These are phyloP conservation scores for Dactylonectria estremocensis DNA, from an alignment of 2,329 filamentous ascomycete genomes.

Conservation along the genomic window DNA sequence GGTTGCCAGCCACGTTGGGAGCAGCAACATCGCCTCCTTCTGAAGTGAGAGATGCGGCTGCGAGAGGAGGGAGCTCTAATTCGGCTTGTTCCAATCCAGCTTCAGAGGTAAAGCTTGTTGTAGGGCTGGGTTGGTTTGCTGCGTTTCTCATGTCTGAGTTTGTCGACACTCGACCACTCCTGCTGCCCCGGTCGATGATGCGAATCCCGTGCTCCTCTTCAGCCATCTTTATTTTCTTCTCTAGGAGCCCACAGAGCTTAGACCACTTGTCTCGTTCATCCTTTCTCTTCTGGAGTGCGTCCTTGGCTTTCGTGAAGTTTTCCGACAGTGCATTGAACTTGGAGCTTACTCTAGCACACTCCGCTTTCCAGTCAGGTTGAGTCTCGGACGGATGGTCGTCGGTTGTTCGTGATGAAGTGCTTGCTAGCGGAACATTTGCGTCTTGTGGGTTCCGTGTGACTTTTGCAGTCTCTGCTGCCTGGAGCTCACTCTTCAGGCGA, in stretches of 20 bases:
- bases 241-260: conserved; percentile 59
- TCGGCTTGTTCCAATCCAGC: conserved; percentile 47
- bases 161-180: conserved; percentile 27
- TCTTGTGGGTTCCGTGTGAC: conserved; percentile 5
- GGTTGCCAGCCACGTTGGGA: conserved; percentile 23
- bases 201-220: conserved; percentile 56
- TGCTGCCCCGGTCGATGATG: conserved; percentile 46
- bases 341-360: conserved; percentile 56
- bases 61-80: conserved; percentile 47
- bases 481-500: conserved; percentile 37
- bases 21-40: conserved; percentile 23
- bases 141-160: conserved; percentile 26
- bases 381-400: conserved; percentile 13
- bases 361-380: conserved; percentile 47
- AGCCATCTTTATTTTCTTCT: conserved; percentile 60
- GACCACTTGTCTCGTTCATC: conserved; percentile 63
- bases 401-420: conserved; percentile 10
- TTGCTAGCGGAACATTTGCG: neutral
- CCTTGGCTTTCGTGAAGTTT: conserved; percentile 59
- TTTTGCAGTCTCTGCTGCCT: conserved; percentile 21
- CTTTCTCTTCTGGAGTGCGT: conserved; percentile 58
- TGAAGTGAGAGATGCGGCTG: conserved; percentile 38
- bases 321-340: conserved; percentile 59
- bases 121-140: conserved; percentile 33
- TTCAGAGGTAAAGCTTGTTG: conserved; percentile 41